These are phyloP conservation scores for Dalbergia cultrata DNA, from an alignment of 306 rosid species.

Conservation along the genomic window DNA sequence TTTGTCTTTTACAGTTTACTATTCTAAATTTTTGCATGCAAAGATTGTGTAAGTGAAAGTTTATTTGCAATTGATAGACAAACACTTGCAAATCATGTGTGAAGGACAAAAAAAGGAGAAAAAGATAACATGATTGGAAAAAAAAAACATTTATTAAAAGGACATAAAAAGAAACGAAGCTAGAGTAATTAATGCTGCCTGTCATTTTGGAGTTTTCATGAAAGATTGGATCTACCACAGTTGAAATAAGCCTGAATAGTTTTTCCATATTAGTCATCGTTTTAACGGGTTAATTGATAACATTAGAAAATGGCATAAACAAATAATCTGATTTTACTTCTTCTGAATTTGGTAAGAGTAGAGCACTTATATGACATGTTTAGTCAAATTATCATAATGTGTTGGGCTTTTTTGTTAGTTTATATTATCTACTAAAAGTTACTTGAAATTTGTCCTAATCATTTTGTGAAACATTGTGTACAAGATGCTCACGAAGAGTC, in stretches of 20 bases:
- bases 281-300: neutral
- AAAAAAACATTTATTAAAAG: neutral
- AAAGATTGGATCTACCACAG: neutral
- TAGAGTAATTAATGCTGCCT: neutral
- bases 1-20: neutral
- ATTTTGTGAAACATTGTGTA: conserved; percentile 43
- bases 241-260: conserved; percentile 14
- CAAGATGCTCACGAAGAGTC: conserved; percentile 85
- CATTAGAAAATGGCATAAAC: neutral
- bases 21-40: neutral
- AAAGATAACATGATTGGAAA: neutral
- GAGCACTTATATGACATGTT: conserved; percentile 7
- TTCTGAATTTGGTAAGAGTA: conserved; percentile 9
- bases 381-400: conserved; percentile 11
- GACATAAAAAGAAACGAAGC: neutral
- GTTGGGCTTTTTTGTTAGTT: conserved; percentile 28
- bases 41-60: neutral
- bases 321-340: neutral
- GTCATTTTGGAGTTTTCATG: neutral
- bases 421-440: conserved; percentile 26
- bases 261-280: conserved; percentile 10
- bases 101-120: neutral
- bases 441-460: conserved; percentile 26
- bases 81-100: neutral
- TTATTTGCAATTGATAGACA: conserved; percentile 8